A percentile compares a stretch with the other conserved stretches of the same genome.
Conservation (phyloP, 1,284 basidiomycete genomes). For the Leccinum angustisporum region DNA sequence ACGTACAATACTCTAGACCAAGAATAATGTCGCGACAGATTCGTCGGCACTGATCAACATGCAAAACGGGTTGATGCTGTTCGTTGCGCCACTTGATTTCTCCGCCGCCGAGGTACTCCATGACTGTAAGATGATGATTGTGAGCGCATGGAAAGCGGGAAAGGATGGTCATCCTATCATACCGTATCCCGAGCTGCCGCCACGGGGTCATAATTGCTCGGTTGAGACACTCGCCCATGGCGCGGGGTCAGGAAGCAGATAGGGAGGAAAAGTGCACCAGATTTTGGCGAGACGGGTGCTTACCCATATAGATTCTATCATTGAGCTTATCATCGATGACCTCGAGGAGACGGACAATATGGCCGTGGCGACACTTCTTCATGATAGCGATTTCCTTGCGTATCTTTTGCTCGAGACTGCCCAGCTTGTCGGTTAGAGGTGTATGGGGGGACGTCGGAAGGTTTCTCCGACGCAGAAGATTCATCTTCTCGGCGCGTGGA, state of each 20-base stretch:
- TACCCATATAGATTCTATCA: conserved; percentile 93
- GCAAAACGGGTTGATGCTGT: conserved; percentile 70
- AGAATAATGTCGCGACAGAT: conserved; percentile 92
- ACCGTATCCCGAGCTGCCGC: conserved; percentile 31
- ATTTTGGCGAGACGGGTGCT: conserved; percentile 35
- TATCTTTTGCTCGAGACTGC: conserved; percentile 79
- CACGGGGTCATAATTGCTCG: conserved; percentile 36
- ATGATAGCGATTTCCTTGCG: conserved; percentile 95
- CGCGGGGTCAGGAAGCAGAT: conserved; percentile 23
- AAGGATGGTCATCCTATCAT: conserved; percentile 27
- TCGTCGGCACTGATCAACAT: conserved; percentile 78
- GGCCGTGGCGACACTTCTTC: conserved; percentile 91
- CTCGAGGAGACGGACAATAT: conserved; percentile 90
- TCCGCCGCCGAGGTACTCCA: conserved; percentile 95
- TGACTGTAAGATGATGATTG: conserved; percentile 52
- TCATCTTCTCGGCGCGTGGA: conserved; percentile 54
- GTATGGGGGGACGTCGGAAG: conserved; percentile 53
- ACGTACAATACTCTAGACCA: conserved; percentile 90
- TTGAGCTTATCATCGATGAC: conserved; percentile 93
- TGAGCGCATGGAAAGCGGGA: conserved; percentile 19
- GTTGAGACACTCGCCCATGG: conserved; percentile 19
- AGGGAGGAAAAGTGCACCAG: conserved; percentile 17
- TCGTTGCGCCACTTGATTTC: conserved; percentile 87
- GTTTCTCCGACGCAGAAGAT: conserved; percentile 56
- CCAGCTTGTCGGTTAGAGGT: conserved; percentile 58